A percentile compares a stretch with the other conserved stretches of the same genome.
These are phyloP conservation scores for Aspergillus candidus DNA, from an alignment of 2,329 filamentous ascomycete species.

Conservation along the genomic window DNA sequence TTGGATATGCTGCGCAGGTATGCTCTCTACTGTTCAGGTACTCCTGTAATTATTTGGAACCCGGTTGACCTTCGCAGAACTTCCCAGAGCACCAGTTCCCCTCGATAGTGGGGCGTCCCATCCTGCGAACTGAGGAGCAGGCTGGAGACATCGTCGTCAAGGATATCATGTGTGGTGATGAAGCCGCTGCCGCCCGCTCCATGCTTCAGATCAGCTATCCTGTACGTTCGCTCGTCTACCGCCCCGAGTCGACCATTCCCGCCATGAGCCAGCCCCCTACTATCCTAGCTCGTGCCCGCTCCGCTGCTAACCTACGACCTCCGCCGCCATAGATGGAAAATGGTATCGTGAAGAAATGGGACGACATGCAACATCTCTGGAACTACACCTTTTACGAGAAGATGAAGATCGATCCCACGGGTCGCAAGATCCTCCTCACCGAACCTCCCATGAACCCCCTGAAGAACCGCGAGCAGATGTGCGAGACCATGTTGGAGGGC, in stretches of 20 bases:
- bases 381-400: slow-evolving; percentile 98
- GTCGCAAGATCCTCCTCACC: slow-evolving; percentile 93
- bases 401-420: slow-evolving; percentile 83
- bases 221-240: slow-evolving; percentile 41
- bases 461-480: slow-evolving; percentile 96
- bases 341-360: slow-evolving; percentile 98
- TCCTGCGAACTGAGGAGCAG: slow-evolving; percentile 91
- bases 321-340: slow-evolving; percentile 74
- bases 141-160: slow-evolving; percentile 70
- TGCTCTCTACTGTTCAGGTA: slow-evolving; percentile 14
- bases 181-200: slow-evolving; percentile 87
- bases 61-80: slow-evolving; percentile 55
- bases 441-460: slow-evolving; percentile 98
- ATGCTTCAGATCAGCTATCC: slow-evolving; percentile 99
- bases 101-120: slow-evolving; percentile 95
- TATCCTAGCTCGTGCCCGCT: not conserved
- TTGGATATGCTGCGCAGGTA: slow-evolving; percentile 91
- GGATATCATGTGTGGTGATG: slow-evolving; percentile 99
- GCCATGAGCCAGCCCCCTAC: slow-evolving; percentile 5
- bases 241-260: slow-evolving; percentile 3
- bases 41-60: slow-evolving; percentile 1
- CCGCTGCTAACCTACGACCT: not conserved
- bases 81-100: slow-evolving; percentile 99
- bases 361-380: slow-evolving; percentile 99
- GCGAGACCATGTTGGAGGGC: slow-evolving; percentile 97